Evolutionary conservation across 495 filamentous ascomycete genomes (phyloP).

Genomic region (Tuber brumale): DNA sequence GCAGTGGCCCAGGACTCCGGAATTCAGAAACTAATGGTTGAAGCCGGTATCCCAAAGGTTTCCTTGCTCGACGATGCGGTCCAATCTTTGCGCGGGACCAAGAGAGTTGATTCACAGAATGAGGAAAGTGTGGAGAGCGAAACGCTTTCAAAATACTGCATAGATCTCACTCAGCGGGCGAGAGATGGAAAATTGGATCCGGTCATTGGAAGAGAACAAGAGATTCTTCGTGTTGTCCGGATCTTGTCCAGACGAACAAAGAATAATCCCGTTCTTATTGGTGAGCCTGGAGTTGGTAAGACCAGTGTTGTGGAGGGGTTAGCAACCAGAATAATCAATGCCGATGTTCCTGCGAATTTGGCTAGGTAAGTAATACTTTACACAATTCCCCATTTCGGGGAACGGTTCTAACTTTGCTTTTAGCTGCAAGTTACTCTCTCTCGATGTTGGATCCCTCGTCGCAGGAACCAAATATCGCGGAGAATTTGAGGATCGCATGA

Average conservation of each 20-base stretch:
- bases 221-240: slow-evolving; percentile 87
- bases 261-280: slow-evolving; percentile 95
- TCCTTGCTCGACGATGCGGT: slow-evolving; percentile 85
- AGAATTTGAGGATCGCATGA: slow-evolving; percentile 98
- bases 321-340: slow-evolving; percentile 90
- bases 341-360: slow-evolving; percentile 92
- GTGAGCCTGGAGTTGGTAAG: slow-evolving; percentile 97
- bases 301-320: slow-evolving; percentile 96
- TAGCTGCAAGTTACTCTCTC: slow-evolving; percentile 76
- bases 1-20: slow-evolving; percentile 69
- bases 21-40: slow-evolving; percentile 66
- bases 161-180: slow-evolving; percentile 92
- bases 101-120: slow-evolving; percentile 86
- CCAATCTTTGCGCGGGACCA: slow-evolving; percentile 81
- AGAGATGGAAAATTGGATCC: slow-evolving; percentile 96
- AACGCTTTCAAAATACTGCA: slow-evolving; percentile 93
- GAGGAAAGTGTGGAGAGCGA: slow-evolving; percentile 85
- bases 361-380: slow-evolving; percentile 49
- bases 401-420: slow-evolving; percentile 9
- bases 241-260: slow-evolving; percentile 92
- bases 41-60: slow-evolving; percentile 83
- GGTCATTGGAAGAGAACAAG: slow-evolving; percentile 94
- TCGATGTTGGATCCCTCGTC: slow-evolving; percentile 90
- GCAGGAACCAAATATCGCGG: slow-evolving; percentile 96
- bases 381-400: neutral